phyloP scores from a whole-genome alignment of 257 asterid genomes.

The Solanum chaucha region DNA sequence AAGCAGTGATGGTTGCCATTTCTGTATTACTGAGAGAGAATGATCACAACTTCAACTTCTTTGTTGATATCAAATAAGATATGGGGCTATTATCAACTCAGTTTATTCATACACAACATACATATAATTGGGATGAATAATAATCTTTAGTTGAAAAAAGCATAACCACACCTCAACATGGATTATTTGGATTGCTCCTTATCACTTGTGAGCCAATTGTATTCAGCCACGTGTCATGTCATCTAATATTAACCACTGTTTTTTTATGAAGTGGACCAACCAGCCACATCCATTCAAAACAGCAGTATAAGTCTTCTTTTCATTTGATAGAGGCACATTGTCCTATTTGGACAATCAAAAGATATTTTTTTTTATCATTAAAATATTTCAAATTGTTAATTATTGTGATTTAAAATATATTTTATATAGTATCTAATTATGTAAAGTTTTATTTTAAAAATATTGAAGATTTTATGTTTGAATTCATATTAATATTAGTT shows the following conservation, averaged over 20 bases:
- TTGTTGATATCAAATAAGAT: not conserved
- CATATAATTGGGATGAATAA: not conserved
- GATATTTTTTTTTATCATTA: no score
- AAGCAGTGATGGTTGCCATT: conserved; percentile 41
- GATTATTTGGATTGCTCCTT: conserved; percentile 2
- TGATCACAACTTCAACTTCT: not conserved
- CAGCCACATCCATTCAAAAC: not conserved
- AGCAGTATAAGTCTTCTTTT: not conserved
- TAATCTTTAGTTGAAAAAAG: not conserved
- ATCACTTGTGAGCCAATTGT: not conserved
- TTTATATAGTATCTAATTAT: no score
- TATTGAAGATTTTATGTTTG: not conserved
- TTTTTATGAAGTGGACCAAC: not conserved
- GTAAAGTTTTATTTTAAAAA: no score
- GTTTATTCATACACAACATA: not conserved
- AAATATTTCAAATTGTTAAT: no score
- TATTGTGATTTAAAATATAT: no score
- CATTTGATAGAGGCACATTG: no score
- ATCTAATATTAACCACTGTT: not conserved
- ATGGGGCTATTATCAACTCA: not conserved
- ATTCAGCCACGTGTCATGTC: not conserved
- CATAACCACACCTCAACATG: not conserved
- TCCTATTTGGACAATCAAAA: no score
- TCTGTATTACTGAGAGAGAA: not conserved
- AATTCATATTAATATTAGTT: not conserved